Conservation (phyloP, 176 grass and related monocot genomes). For the Oryza glumipatula region DNA sequence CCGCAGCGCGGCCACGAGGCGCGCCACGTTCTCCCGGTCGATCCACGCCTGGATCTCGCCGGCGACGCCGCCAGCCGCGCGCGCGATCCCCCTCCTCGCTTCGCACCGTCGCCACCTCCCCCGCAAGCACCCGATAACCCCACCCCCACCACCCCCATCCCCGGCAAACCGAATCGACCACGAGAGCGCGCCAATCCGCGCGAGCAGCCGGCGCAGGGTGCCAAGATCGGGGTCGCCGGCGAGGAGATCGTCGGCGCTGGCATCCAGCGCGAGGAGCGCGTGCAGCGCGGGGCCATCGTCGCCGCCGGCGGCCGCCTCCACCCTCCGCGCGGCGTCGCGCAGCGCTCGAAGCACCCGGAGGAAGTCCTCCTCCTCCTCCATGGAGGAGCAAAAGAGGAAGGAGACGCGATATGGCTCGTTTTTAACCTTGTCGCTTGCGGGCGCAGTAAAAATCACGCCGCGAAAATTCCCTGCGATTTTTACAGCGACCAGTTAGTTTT, state of each 20-base stretch:
- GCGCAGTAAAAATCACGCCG: not conserved
- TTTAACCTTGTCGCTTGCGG: not conserved
- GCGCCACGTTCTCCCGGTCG: slow-evolving; percentile 57
- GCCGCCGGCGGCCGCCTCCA: slow-evolving; percentile 17
- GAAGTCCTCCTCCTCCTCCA: slow-evolving; percentile 59
- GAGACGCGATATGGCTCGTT: slow-evolving; percentile 16
- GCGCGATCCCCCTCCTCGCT: slow-evolving; percentile 29
- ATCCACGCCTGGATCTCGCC: slow-evolving; percentile 75
- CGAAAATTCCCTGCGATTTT: not conserved
- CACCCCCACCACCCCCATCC: not conserved
- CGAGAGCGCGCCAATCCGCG: slow-evolving; percentile 41
- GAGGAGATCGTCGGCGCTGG: slow-evolving; percentile 71
- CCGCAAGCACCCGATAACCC: not conserved
- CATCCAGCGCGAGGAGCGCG: slow-evolving; percentile 73
- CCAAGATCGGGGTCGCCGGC: slow-evolving; percentile 49
- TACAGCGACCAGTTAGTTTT: not conserved
- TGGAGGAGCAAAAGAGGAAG: slow-evolving; percentile 62
- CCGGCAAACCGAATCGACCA: not conserved
- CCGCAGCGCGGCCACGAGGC: slow-evolving; percentile 62
- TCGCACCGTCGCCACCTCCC: slow-evolving; percentile 15
- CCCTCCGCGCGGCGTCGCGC: slow-evolving; percentile 44
- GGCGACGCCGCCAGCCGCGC: slow-evolving; percentile 48
- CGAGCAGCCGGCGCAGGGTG: slow-evolving; percentile 44
- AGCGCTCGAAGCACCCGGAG: slow-evolving; percentile 57
- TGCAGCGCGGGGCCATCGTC: slow-evolving; percentile 39